Base-by-base conservation (phyloP, 305 asterid genomes). In the Solanum chacoense region DNA sequence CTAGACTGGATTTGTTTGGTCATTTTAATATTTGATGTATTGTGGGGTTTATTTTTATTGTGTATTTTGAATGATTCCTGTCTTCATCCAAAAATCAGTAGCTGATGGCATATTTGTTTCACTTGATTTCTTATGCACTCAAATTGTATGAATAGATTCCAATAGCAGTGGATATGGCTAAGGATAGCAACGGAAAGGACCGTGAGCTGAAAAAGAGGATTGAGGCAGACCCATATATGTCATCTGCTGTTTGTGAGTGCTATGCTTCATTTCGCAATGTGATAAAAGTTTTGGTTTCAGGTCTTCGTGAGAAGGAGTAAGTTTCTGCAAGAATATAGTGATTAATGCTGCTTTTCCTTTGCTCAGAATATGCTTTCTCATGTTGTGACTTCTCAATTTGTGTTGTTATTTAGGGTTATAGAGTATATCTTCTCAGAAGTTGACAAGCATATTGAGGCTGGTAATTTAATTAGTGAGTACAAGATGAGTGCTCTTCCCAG, bases 141-240 rank as follows among this genome's bases (percentile, higher is more conserved):
- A 34, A 87, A 42, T 50, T 55, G 20, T 87, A 67, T 86, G 89
- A 67, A 86, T 91, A 95, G 99, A 98, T 98, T 88, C 99, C 99
- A 14, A 98, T 96, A 85, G 99, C 99, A 84, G 95, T 98, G 90
- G 99, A 98, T 93, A 98, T 98, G 99, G 99, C 99, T 77, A 98
- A 98, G 92, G 99, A 98, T 88, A 98, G 99, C 91, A 94, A 94
- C 65, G 99, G 98, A 86, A 95, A 98, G 93, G 97, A 95, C 86
- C 93, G 95, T 85, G 99, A 98, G 90, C 94, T 96, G 91, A 93
- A 94, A 91, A 98, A 98, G 94, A 94, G 99, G 93, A 96, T 98
- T 50, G 96, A 89, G 84, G 90, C 94, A 40, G 99, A 98, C 89
- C 93, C 91, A 88, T 98, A 96, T 88, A 98, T 96, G 99, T 94